Base-by-base conservation (phyloP, 768 basidiomycete genomes). In the Lactifluus volemus region DNA sequence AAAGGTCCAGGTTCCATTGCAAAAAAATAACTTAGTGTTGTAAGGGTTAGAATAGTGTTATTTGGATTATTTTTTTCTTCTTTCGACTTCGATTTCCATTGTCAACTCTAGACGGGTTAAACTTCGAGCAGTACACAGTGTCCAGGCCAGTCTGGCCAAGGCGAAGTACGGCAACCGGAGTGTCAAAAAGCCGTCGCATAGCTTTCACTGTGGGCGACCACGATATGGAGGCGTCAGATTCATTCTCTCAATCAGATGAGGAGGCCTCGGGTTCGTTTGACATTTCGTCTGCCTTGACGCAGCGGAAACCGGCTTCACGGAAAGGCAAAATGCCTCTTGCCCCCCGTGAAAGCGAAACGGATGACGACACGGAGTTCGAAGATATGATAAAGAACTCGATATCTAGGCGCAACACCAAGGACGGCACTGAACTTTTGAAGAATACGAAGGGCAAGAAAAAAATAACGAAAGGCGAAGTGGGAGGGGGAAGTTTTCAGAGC, bases 401-500 rank as follows among this genome's bases (percentile, higher is more conserved):
- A 59, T 73, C 80, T 7, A 90, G 85, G 72, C 76, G 87, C 42
- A 81, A 92, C 69, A 72, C 87, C 10, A 89, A 89, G 70, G 79
- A 79, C 45, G 92, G 92, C 1, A 88, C 85, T 0, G 81, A 87
- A 53, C 64, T 90, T 9, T 73, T 94, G 54, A 95, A 91, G 70
- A 88, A 84, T 67, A 78, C 83, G 12, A 92, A 89, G 67, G 84
- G 83, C 9, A 88, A 88, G 70, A 74, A 76, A 19, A 90, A 87
- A 68, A 70, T 85, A 30, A 74, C 73, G 3, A 92, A 89, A 70
- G 86, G 85, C 17, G 86, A 92, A 68, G 79, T 90, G 12, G 94
- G 94, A 36, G 94, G 94, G 34, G 94, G 94, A 19, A 96, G 92
- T 64, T 98, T 97, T 67, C 94, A 97, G 72, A 88, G 86, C 81